These are phyloP conservation scores for Nakazawaea ishiwadae DNA, from an alignment of 805 yeast species.

Conservation along the genomic window DNA sequence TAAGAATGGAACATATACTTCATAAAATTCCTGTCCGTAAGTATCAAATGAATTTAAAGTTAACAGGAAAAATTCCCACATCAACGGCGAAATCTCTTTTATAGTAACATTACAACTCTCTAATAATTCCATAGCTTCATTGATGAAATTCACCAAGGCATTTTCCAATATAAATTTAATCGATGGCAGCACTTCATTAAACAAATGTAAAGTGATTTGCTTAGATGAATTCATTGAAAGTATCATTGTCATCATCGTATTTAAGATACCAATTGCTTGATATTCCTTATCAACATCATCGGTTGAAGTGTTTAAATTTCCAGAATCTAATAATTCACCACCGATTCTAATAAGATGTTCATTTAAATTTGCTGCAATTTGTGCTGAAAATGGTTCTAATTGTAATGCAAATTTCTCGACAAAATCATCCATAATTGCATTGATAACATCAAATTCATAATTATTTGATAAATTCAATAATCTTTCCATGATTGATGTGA, in stretches of 20 bases:
- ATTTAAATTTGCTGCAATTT: slow-evolving; percentile 55
- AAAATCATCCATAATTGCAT: slow-evolving; percentile 89
- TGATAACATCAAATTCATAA: slow-evolving; percentile 78
- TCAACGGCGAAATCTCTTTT: slow-evolving; percentile 33
- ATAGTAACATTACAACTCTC: slow-evolving; percentile 66
- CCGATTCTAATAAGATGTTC: slow-evolving; percentile 73
- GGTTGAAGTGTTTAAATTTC: slow-evolving; percentile 27
- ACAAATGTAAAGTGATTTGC: slow-evolving; percentile 58
- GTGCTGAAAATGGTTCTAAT: slow-evolving; percentile 85
- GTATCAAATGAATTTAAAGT: slow-evolving; percentile 44
- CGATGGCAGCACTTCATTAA: slow-evolving; percentile 65
- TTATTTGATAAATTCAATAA: slow-evolving; percentile 65
- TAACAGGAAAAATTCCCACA: slow-evolving; percentile 40
- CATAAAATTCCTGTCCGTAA: slow-evolving; percentile 48
- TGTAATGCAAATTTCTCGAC: slow-evolving; percentile 84
- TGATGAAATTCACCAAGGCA: slow-evolving; percentile 65
- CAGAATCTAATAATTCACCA: slow-evolving; percentile 58
- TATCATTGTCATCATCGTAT: slow-evolving; percentile 77
- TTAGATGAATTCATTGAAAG: slow-evolving; percentile 75
- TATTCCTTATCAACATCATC: slow-evolving; percentile 61
- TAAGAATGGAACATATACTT: slow-evolving; percentile 42
- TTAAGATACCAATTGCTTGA: slow-evolving; percentile 78
- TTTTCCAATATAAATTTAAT: slow-evolving; percentile 62
- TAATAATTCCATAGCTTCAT: slow-evolving; percentile 69
- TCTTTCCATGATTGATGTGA: slow-evolving; percentile 73